Evolutionary conservation across 2,329 filamentous ascomycete species (phyloP), one percentile per base, ranked within the genome.

Genomic region (Corinectria fuckeliana): DNA sequence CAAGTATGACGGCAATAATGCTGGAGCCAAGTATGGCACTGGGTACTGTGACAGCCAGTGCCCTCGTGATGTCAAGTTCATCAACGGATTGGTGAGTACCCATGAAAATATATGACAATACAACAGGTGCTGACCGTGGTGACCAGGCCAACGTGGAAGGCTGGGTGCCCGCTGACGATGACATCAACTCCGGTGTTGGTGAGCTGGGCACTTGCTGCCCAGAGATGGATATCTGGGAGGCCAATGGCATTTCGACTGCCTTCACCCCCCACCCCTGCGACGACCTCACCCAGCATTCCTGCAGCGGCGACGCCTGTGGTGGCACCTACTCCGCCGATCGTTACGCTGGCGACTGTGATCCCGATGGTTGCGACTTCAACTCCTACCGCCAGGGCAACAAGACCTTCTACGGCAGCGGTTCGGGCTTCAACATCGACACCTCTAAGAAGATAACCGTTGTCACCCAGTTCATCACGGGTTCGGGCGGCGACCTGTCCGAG

Each of bases 321-420:
- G 86, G 82, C 58, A 80, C 82, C 32, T 84, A 82, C 69, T 78
- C 76, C 51, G 52, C 66, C 49, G 75, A 81, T 67, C 85, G 88
- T 62, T 90, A 90, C 71, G 77, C 70, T 23, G 87, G 88, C 52
- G 76, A 83, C 58, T 91, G 88, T 73, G 88, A 91, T 72, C 85
- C 86, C 62, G 87, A 89, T 69, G 88, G 88, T 38, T 91, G 88
- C 69, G 88, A 90, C 74, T 90, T 88, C 82, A 89, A 90, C 82
- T 72, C 82, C 36, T 91, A 85, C 83, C 87, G 88, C 72, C 80
- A 85, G 80, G 88, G 88, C 62, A 82, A 87, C 76, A 78, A 78
- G 60, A 77, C 76, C 73, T 91, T 89, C 80, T 90, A 85, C 77
- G 88, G 88, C 51, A 69, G 65, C n/a, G 76, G 76, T 50, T 75